A percentile compares a stretch with the other conserved stretches of the same genome.
Conservation (phyloP, 1,284 basidiomycete species). For the Ustilago loliicola region DNA sequence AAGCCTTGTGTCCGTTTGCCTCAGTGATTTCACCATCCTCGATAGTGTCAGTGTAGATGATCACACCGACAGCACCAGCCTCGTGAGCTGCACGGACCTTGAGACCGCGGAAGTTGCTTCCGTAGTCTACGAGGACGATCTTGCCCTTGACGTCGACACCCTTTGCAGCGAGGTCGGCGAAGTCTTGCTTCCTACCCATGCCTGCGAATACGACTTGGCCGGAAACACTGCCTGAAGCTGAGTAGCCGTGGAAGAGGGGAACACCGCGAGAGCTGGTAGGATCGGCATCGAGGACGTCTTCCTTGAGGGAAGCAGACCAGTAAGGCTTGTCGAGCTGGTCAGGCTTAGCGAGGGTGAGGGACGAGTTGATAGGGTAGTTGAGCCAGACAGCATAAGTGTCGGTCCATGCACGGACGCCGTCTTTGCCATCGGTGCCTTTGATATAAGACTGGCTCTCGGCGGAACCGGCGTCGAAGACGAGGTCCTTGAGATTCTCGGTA, state of each 20-base stretch:
- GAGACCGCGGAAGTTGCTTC: conserved; percentile 83
- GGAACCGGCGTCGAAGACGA: conserved; percentile 67
- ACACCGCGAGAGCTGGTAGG: conserved; percentile 72
- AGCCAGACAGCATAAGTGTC: conserved; percentile 69
- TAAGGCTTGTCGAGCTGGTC: conserved; percentile 69
- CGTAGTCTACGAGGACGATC: conserved; percentile 88
- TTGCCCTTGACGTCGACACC: conserved; percentile 83
- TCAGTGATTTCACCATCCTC: conserved; percentile 87
- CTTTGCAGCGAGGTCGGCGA: conserved; percentile 72
- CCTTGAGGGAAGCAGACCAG: conserved; percentile 76
- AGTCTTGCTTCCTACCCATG: conserved; percentile 84
- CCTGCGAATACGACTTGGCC: conserved; percentile 85
- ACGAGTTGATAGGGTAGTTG: conserved; percentile 63
- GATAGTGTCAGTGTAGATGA: conserved; percentile 88
- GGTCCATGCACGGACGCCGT: conserved; percentile 59
- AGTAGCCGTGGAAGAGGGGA: conserved; percentile 72
- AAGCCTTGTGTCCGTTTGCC: conserved; percentile 75
- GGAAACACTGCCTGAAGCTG: conserved; percentile 66
- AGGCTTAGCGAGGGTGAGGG: conserved; percentile 56
- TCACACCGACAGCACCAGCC: conserved; percentile 76
- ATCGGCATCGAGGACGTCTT: conserved; percentile 72
- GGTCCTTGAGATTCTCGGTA: conserved; percentile 40
- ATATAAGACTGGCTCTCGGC: conserved; percentile 51
- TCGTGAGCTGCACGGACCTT: conserved; percentile 86
- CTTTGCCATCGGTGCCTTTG: conserved; percentile 26